phyloP scores from a whole-genome alignment of 495 filamentous ascomycete genomes.

The Aspergillus affinis region DNA sequence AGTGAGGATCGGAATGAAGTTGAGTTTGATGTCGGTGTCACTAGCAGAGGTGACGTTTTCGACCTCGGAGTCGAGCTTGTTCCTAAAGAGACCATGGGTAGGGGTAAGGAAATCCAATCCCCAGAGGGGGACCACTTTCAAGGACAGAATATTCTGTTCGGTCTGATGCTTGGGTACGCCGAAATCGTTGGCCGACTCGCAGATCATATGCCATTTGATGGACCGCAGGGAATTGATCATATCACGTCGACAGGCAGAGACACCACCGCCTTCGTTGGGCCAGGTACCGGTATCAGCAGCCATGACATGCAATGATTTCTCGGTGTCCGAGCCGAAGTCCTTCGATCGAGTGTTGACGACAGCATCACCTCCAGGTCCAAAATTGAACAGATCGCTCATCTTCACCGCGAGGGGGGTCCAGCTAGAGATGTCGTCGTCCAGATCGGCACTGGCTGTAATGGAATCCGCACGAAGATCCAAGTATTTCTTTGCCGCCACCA shows the following conservation, averaged over 20 bases:
- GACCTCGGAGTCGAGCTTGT: constrained; percentile 61
- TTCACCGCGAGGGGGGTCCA: constrained; percentile 63
- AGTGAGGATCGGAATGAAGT: constrained; percentile 62
- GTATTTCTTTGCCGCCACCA: constrained; percentile 53
- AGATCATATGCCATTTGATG: constrained; percentile 66
- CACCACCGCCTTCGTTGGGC: constrained; percentile 66
- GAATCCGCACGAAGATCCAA: constrained; percentile 56
- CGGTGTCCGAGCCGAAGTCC: constrained; percentile 49
- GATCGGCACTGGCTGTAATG: constrained; percentile 60
- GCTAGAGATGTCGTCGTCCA: constrained; percentile 57
- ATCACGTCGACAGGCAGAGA: constrained; percentile 66
- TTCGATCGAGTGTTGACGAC: constrained; percentile 44
- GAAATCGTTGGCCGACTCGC: constrained; percentile 65
- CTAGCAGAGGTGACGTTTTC: constrained; percentile 54
- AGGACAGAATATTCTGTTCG: constrained; percentile 62
- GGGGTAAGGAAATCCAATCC: constrained; percentile 63
- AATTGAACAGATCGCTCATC: constrained; percentile 61
- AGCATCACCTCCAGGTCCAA: constrained; percentile 62
- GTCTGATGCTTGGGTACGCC: constrained; percentile 66
- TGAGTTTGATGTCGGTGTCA: constrained; percentile 55
- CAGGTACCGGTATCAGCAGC: constrained; percentile 65
- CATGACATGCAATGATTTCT: constrained; percentile 58
- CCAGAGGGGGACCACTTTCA: constrained; percentile 67
- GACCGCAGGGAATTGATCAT: constrained; percentile 63
- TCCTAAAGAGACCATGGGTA: constrained; percentile 62